Conservation (phyloP, 768 basidiomycete species). For the Suillus fuscotomentosus region DNA sequence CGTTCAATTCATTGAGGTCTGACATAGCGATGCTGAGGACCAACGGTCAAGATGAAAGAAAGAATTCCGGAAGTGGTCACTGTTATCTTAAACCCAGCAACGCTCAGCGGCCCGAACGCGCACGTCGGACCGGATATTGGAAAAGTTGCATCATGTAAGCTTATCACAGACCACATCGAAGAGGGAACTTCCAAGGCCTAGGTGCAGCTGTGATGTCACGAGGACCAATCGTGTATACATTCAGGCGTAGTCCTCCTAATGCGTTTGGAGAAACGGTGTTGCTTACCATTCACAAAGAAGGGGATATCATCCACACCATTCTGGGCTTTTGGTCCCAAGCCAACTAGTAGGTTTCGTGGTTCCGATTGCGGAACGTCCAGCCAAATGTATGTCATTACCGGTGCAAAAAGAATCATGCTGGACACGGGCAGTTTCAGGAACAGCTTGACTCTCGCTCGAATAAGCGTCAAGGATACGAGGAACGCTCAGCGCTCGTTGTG, state of each 20-base stretch:
- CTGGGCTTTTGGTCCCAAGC: not conserved
- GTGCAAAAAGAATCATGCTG: not conserved
- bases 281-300: not conserved
- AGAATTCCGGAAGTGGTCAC: not conserved
- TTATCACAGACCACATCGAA: not conserved
- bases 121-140: slow-evolving; percentile 4
- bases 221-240: not conserved
- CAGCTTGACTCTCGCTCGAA: not conserved
- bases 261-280: not conserved
- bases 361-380: not conserved
- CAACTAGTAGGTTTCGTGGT: not conserved
- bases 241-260: not conserved
- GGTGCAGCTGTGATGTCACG: slow-evolving; percentile 27
- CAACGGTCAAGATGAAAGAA: not conserved
- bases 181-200: slow-evolving; percentile 10
- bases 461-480: not conserved
- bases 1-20: slow-evolving; percentile 54
- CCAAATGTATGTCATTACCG: not conserved
- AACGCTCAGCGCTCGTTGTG: not conserved
- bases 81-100: not conserved
- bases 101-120: slow-evolving; percentile 7
- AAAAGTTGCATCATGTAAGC: not conserved
- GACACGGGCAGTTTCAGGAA: not conserved
- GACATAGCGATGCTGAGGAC: slow-evolving; percentile 34
- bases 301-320: not conserved